Conservation (phyloP, 306 rosid species). For the Quercus aquifolioides region DNA sequence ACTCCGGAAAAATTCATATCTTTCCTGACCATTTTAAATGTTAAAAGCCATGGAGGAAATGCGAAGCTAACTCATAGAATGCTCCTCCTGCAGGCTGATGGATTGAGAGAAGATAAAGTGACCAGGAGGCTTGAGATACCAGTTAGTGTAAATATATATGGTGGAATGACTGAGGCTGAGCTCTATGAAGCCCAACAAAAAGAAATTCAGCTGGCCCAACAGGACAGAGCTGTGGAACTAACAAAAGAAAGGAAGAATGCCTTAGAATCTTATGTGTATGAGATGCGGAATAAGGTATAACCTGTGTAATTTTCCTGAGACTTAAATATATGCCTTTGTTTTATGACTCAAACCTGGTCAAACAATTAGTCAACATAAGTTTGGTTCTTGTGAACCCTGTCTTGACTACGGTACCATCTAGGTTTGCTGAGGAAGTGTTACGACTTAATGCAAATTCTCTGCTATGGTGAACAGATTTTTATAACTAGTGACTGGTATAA, state of each 20-base stretch:
- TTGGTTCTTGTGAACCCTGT: neutral
- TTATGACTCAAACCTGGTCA: slow-evolving; percentile 17
- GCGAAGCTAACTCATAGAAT: neutral
- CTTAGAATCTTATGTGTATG: slow-evolving; percentile 91
- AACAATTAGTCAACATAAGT: slow-evolving; percentile 5
- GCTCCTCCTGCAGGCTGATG: slow-evolving; percentile 53
- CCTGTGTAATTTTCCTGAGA: slow-evolving; percentile 15
- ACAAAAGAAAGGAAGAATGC: slow-evolving; percentile 88
- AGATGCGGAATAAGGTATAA: slow-evolving; percentile 86
- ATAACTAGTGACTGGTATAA: neutral
- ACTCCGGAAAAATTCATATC: neutral
- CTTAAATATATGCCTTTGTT: slow-evolving; percentile 11
- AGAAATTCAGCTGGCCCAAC: slow-evolving; percentile 73
- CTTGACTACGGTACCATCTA: neutral
- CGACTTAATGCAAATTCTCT: neutral
- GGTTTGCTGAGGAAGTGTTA: neutral
- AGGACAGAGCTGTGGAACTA: slow-evolving; percentile 76
- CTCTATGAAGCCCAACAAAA: slow-evolving; percentile 64
- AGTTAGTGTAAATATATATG: slow-evolving; percentile 60
- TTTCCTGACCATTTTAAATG: neutral
- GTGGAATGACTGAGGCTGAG: slow-evolving; percentile 76
- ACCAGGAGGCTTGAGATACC: slow-evolving; percentile 56
- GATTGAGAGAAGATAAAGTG: slow-evolving; percentile 42
- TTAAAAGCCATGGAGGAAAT: slow-evolving; percentile 15
- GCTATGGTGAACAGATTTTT: too few species aligned